Percentiles rank a stretch among this genome's conserved stretches.
These are phyloP conservation scores for Aspergillus sergii DNA, from an alignment of 2,329 filamentous ascomycete genomes.

Conservation along the genomic window DNA sequence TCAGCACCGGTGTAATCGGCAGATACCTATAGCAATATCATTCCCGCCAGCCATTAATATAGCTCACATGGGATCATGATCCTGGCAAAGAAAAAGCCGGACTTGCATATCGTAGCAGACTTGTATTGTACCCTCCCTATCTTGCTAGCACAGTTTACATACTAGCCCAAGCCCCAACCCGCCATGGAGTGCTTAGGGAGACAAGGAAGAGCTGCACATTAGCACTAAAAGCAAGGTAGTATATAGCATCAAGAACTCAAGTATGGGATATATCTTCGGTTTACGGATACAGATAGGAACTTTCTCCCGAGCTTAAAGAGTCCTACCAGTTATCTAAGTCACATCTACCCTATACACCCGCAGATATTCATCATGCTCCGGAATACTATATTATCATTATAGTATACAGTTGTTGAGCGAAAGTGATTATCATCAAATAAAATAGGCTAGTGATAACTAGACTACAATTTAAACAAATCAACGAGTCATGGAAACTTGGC, in stretches of 20 bases:
- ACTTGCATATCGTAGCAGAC: neutral
- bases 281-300: neutral
- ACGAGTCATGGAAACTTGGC: neutral
- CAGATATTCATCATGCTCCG: neutral
- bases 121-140: neutral
- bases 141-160: neutral
- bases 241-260: neutral
- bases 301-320: neutral
- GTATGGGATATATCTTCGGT: neutral
- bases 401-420: neutral
- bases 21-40: neutral
- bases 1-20: too few species aligned
- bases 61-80: neutral
- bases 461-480: neutral
- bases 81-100: neutral
- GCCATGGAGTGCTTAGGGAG: neutral
- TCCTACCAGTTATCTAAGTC: neutral
- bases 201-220: neutral
- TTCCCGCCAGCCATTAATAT: neutral
- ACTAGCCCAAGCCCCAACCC: neutral
- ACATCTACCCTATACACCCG: neutral
- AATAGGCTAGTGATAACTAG: neutral
- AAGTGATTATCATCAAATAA: neutral
- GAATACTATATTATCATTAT: neutral
- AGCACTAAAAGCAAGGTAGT: neutral